Base-by-base conservation (phyloP, 176 grass and related monocot genomes). In the Musa troglodytarum region DNA sequence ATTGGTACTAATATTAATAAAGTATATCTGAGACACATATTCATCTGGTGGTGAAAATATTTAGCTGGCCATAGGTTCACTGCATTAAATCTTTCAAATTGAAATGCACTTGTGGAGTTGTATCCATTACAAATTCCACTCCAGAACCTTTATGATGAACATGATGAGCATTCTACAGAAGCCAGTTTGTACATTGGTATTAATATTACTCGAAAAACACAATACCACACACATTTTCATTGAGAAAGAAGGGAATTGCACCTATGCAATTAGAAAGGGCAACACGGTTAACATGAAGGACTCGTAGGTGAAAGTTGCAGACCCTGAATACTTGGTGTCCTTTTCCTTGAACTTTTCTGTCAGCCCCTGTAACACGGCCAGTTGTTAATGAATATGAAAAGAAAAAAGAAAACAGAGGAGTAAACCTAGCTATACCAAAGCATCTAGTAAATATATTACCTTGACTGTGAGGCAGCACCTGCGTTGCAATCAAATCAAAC, bases 291-390 rank as follows among this genome's bases (percentile, higher is more conserved):
- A 74, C 93, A 96, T 92, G 83, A 96, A 96, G 0, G 93, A 69
- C 81, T 96, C 90, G 2, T 96, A 96, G 13, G 81, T 88, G 24
- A 96, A 96, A 79, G 85, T 90, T 1, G 93, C 87, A 61, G 90
- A 96, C 0, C 93, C 93, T 1, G 93, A 85, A 67, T 68, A 90
- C 0, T 54, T 59, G 28, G 77, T 85, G 62, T 92, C 93, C 65
- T 92, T 96, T 49, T 96, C 93, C 81, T 96, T 96, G 74, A 96
- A 96, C 77, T 98, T 98, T 65, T 98, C 94, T 3, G 94, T 98
- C 82, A 98, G 88, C 14, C 94, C 94, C 94, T 98, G 90, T 56
- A 58, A 76, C 34, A 71, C 29, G 4, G 29, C 29, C 50, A 76
- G 50, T 59, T 76, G n/a, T 16, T 65, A 75, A 77, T 20, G 77